Evolutionary conservation across 2,329 filamentous ascomycete species (phyloP).

Genomic region (Cladorrhinum sp.): DNA sequence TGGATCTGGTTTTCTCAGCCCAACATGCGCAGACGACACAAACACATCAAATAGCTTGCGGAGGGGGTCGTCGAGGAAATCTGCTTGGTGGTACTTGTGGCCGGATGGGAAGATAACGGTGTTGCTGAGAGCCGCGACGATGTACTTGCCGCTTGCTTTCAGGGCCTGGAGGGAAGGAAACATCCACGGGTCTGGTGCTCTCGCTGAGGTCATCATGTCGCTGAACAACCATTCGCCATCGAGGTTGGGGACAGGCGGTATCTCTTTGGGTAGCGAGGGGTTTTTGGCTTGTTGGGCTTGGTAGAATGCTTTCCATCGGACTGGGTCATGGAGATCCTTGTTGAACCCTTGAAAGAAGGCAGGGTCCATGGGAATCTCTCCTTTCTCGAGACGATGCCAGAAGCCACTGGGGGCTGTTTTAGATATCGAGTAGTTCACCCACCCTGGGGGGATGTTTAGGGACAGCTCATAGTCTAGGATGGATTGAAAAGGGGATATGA

Average conservation of each 20-base stretch:
- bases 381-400: slow-evolving; percentile 87
- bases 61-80: slow-evolving; percentile 55
- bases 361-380: slow-evolving; percentile 71
- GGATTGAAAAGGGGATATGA: slow-evolving; percentile 85
- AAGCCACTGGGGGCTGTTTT: slow-evolving; percentile 71
- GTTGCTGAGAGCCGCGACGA: slow-evolving; percentile 83
- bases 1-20: slow-evolving; percentile 82
- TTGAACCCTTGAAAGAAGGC: slow-evolving; percentile 76
- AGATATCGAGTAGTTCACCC: slow-evolving; percentile 88
- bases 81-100: slow-evolving; percentile 61
- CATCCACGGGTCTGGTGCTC: slow-evolving; percentile 79
- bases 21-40: slow-evolving; percentile 80
- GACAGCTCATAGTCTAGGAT: slow-evolving; percentile 86
- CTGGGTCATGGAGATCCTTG: slow-evolving; percentile 63
- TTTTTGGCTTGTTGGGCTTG: slow-evolving; percentile 41
- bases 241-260: slow-evolving; percentile 66
- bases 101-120: slow-evolving; percentile 80
- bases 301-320: slow-evolving; percentile 69
- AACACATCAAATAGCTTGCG: slow-evolving; percentile 78
- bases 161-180: slow-evolving; percentile 74
- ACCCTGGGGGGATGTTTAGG: slow-evolving; percentile 76
- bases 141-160: slow-evolving; percentile 59
- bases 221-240: slow-evolving; percentile 80
- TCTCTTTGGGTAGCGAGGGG: slow-evolving; percentile 36
- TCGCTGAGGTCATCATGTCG: slow-evolving; percentile 79